Conservation (phyloP, 441 rosid genomes). For the Croton laevigatus region DNA sequence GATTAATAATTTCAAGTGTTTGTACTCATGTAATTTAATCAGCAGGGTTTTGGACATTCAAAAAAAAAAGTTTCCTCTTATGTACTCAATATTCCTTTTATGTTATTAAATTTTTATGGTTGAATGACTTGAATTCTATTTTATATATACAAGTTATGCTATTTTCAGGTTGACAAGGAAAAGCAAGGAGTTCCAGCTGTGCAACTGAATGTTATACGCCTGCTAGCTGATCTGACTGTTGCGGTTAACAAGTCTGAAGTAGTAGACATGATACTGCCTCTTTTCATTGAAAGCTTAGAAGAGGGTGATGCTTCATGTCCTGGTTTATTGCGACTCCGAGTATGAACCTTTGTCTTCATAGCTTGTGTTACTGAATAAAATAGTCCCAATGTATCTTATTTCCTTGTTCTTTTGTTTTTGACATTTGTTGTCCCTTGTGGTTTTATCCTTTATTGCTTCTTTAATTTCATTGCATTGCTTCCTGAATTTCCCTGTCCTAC, state of each 20-base stretch:
- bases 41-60: conserved; percentile 2
- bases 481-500: conserved; percentile 25
- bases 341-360: conserved; percentile 45
- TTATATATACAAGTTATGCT: conserved; percentile 11
- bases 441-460: conserved; percentile 21
- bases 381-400: conserved; percentile 12
- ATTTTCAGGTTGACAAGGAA: conserved; percentile 77
- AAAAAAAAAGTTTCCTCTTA: conserved; percentile 13
- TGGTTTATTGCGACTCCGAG: conserved; percentile 83
- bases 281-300: conserved; percentile 93
- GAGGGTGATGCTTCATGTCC: conserved; percentile 98
- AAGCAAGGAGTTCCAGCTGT: conserved; percentile 69
- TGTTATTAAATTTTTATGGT: conserved; percentile 1
- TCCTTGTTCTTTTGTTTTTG: background rate
- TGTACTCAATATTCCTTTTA: background rate
- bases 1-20: conserved; percentile 1
- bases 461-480: conserved; percentile 26
- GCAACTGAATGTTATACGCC: conserved; percentile 81
- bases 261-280: conserved; percentile 96
- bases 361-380: conserved; percentile 25
- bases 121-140: background rate
- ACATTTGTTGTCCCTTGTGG: conserved; percentile 15
- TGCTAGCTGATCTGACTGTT: conserved; percentile 92
- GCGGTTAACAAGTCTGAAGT: conserved; percentile 88
- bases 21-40: background rate